A percentile compares a stretch with the other conserved stretches of the same genome.
Conservation (phyloP, 768 basidiomycete genomes). For the Sarcomyxa edulis region DNA sequence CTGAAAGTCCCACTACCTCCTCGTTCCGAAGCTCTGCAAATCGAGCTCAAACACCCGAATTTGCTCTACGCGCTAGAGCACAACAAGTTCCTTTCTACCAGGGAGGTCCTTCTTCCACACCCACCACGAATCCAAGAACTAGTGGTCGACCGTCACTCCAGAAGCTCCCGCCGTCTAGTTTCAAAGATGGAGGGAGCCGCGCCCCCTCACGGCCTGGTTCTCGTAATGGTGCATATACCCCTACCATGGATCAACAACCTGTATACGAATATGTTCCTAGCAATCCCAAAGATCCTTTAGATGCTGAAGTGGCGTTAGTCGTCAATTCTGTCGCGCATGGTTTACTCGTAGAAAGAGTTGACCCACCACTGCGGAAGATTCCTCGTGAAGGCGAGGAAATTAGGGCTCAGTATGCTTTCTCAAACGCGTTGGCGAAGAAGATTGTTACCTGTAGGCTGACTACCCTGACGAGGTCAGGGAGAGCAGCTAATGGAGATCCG, state of each 20-base stretch:
- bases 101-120: constrained; percentile 48
- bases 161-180: constrained; percentile 72
- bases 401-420: constrained; percentile 79
- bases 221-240: constrained; percentile 61
- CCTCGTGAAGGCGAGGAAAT: constrained; percentile 76
- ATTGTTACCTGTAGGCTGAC: constrained; percentile 77
- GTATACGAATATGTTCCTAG: constrained; percentile 59
- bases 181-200: constrained; percentile 54
- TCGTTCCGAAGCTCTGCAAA: constrained; percentile 36
- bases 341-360: constrained; percentile 72
- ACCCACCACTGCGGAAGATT: constrained; percentile 61
- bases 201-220: constrained; percentile 63
- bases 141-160: constrained; percentile 31
- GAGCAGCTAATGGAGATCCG: constrained; percentile 35
- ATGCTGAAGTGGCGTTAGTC: constrained; percentile 68
- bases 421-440: constrained; percentile 68
- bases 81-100: constrained; percentile 55
- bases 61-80: constrained; percentile 50
- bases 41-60: constrained; percentile 69
- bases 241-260: constrained; percentile 46
- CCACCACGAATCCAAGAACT: constrained; percentile 32
- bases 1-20: constrained; percentile 46
- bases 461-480: constrained; percentile 59
- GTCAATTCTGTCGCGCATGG: constrained; percentile 78
- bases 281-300: constrained; percentile 75